A percentile compares a stretch with the other conserved stretches of the same genome.
Conservation (phyloP, 352 stramenopile genomes). For the Phytophthora sojae region DNA sequence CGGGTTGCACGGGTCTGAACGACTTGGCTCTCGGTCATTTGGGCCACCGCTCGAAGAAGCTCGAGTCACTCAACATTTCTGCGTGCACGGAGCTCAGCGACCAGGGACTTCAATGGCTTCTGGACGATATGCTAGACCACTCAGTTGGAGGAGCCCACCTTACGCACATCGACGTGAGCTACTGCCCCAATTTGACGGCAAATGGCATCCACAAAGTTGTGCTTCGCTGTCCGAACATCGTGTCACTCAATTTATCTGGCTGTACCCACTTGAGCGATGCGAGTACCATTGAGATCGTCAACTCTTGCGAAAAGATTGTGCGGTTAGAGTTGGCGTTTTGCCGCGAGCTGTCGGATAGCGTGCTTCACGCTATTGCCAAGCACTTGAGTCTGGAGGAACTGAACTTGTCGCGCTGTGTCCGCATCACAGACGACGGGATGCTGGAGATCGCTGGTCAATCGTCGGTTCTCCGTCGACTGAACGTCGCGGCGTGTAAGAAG, state of each 20-base stretch:
- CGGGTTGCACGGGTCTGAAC: slow-evolving; percentile 75
- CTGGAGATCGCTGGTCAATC: slow-evolving; percentile 80
- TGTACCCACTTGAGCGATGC: slow-evolving; percentile 78
- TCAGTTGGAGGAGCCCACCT: slow-evolving; percentile 54
- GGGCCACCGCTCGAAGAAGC: slow-evolving; percentile 55
- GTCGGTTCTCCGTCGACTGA: slow-evolving; percentile 68
- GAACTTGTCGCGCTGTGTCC: slow-evolving; percentile 70
- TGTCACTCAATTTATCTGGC: slow-evolving; percentile 85
- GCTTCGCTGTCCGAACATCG: slow-evolving; percentile 60
- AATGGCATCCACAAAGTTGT: slow-evolving; percentile 64
- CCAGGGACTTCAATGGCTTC: slow-evolving; percentile 60
- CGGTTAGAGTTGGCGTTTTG: slow-evolving; percentile 83
- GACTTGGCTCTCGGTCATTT: slow-evolving; percentile 81
- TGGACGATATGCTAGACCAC: slow-evolving; percentile 75
- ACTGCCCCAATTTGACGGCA: slow-evolving; percentile 76
- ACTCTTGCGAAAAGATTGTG: slow-evolving; percentile 72
- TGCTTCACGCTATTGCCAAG: slow-evolving; percentile 72
- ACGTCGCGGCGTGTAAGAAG: slow-evolving; percentile 83
- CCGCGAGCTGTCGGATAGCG: slow-evolving; percentile 81
- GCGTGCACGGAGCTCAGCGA: slow-evolving; percentile 75
- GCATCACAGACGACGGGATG: slow-evolving; percentile 89
- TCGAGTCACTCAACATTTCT: slow-evolving; percentile 65
- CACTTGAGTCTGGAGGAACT: slow-evolving; percentile 84
- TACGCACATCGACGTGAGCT: slow-evolving; percentile 77
- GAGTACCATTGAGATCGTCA: slow-evolving; percentile 76